Conservation (phyloP, 306 rosid genomes). For the Cucurbita ficifolia region DNA sequence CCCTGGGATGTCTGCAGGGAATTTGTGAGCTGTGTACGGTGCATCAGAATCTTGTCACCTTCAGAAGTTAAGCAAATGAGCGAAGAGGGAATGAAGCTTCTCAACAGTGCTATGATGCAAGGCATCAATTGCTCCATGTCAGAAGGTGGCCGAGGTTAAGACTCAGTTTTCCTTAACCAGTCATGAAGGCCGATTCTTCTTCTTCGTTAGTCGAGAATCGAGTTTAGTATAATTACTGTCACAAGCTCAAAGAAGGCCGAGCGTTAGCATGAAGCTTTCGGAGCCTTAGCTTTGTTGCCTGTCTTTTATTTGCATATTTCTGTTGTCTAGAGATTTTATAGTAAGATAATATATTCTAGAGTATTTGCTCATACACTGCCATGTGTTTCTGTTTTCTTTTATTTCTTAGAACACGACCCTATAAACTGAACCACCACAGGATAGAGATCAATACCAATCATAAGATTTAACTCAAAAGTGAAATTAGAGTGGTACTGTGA, state of each 20-base stretch:
- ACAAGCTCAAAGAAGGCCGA: background rate
- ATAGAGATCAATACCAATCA: background rate
- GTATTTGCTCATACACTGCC: background rate
- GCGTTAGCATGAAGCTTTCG: background rate
- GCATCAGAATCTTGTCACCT: slow-evolving; percentile 77
- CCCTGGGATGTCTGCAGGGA: slow-evolving; percentile 36
- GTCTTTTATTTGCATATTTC: background rate
- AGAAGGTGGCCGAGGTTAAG: slow-evolving; percentile 16
- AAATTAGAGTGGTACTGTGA: no score
- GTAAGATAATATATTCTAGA: background rate
- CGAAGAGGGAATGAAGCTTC: slow-evolving; percentile 93
- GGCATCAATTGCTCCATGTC: slow-evolving; percentile 35
- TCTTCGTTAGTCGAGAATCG: background rate
- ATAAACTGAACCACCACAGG: background rate
- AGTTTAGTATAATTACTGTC: background rate
- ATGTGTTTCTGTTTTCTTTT: background rate
- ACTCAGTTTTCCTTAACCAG: background rate
- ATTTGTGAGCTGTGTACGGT: slow-evolving; percentile 78
- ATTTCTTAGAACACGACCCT: background rate
- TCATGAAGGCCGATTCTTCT: background rate
- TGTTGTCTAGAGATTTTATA: background rate
- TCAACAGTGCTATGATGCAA: slow-evolving; percentile 74
- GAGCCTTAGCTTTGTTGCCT: background rate
- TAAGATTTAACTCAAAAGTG: background rate
- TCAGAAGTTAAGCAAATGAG: slow-evolving; percentile 89